Base-by-base conservation (phyloP, 2,329 filamentous ascomycete genomes). In the Claviceps humidiphila region DNA sequence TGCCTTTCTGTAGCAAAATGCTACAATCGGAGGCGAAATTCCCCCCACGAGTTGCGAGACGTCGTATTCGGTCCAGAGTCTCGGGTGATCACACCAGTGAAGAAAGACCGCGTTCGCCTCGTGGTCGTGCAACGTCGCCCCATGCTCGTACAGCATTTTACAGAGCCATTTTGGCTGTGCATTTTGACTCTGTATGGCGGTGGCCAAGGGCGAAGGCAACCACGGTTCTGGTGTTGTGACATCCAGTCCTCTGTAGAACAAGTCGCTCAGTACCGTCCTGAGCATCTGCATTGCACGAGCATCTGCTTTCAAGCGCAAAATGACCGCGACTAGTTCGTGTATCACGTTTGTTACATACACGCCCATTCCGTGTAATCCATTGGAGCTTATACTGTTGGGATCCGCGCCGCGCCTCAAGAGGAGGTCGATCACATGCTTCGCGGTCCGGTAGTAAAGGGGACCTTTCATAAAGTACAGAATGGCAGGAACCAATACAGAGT, bases 81-180 rank as follows among this genome's bases (percentile, higher is more conserved):
- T 37, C 11, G 37, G 37, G 8, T 9, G 20, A 8, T 13, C 5
- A 16, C 37, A 41, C 50, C 50, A 51, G 11, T n/a, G 1, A 11
- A 47, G 22, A n/a, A 51, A 51, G 24, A 51, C 40, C 1, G 2
- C 3, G 50, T 47, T 24, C 13, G 13, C 37, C 16, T 51, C 50
- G 4, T 11, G 4, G 16, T 9, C 4, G 14, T 16, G 37, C 22
- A 51, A 16, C 8, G 22, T 42, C 1, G 50, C 50, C 7, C 50
- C 50, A 11, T 47, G 17, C 22, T 37, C 24, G 6, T n/a, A 42
- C 11, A 51, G 7, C 8, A 41, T 26, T 2, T 11, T n/a, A 38
- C 37, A 47, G n/a, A 51, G 44, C 50, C 50, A 51, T 11, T 16
- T n/a, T 34, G 50, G 50, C 8, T 47, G 16, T 22, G 44, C 42